Base-by-base conservation (phyloP, 495 filamentous ascomycete genomes). In the Talaromyces adpressus region DNA sequence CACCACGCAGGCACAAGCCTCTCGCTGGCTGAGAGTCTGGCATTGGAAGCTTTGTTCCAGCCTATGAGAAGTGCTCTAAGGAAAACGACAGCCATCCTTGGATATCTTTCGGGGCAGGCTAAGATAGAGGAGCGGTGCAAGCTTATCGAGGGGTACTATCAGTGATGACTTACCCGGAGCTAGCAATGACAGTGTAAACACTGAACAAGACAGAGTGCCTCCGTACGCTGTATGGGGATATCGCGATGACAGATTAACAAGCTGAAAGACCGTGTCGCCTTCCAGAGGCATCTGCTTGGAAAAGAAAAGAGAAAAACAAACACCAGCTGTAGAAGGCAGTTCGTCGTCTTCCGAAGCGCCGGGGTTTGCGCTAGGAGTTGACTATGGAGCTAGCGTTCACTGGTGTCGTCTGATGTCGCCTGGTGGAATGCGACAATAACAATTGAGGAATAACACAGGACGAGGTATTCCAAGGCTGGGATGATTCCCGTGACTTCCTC, bases 41-140 rank as follows among this genome's bases (percentile, higher is more conserved):
- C 45, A 49, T 49, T 49, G n/a, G 45, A 49, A 49, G 45, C 45
- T 49, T 49, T 6, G 18, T 49, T 45, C 45, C 45, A 1, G 45
- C 45, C 45, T 49, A 27, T 56, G 52, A 27, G 52, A 53, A 56
- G 51, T 27, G 29, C 23, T 53, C 51, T 53, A n/a, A 53, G 51
- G 18, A 18, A 12, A 23, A 22, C 47, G 23, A 18, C 9, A 23
- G 51, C n/a, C 8, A n/a, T 20, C 6, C 49, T 23, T 51, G 18
- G 18, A 53, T 9, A 14, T 20, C 23, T 53, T 53, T 16, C 1
- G 49, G 49, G 14, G 36, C 49, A 29, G 16, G 52, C 52, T 56
- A 56, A 56, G 52, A 56, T 56, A 56, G 52, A 22, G 23, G 14
- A 45, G 41, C 6, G 22, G 52, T 25, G n/a, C 52, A 54, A 54